Evolutionary conservation across 1,284 basidiomycete genomes (phyloP).

Genomic region (Xerocomus minutiporus): DNA sequence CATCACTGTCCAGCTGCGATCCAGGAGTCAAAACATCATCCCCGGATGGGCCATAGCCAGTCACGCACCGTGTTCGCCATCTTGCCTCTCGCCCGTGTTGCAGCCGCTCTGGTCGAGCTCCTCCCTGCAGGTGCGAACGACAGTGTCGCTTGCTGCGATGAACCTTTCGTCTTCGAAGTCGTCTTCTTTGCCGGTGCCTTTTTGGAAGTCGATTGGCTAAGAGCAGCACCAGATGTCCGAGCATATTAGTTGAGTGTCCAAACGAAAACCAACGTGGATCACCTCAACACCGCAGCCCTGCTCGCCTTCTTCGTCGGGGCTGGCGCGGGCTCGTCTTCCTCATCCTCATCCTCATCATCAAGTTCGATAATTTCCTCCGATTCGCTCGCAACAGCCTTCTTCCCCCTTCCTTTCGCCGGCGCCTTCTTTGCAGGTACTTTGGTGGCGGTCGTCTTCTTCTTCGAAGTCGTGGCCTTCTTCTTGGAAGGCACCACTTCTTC

Average conservation of each 20-base stretch:
- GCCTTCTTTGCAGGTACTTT: constrained; percentile 43
- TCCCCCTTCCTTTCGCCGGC: constrained; percentile 37
- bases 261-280: constrained; percentile 14
- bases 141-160: constrained; percentile 44
- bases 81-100: constrained; percentile 52
- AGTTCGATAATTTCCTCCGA: constrained; percentile 49
- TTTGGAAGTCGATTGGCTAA: constrained; percentile 21
- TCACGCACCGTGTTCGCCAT: constrained; percentile 35
- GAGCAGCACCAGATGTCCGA: not conserved
- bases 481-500: constrained; percentile 39
- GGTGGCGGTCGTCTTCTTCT: constrained; percentile 30
- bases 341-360: constrained; percentile 51
- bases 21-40: not conserved
- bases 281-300: constrained; percentile 63
- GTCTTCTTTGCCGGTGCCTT: constrained; percentile 53
- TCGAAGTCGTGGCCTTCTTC: constrained; percentile 43
- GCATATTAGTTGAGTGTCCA: not conserved
- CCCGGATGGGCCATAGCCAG: not conserved
- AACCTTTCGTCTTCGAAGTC: constrained; percentile 33
- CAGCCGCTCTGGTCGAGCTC: constrained; percentile 51
- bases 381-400: constrained; percentile 40
- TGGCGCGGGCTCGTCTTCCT: constrained; percentile 45
- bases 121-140: constrained; percentile 60
- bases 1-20: constrained; percentile 30
- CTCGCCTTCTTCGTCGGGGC: constrained; percentile 54